phyloP scores from a whole-genome alignment of 306 rosid species.

The Citrullus colocynthis region DNA sequence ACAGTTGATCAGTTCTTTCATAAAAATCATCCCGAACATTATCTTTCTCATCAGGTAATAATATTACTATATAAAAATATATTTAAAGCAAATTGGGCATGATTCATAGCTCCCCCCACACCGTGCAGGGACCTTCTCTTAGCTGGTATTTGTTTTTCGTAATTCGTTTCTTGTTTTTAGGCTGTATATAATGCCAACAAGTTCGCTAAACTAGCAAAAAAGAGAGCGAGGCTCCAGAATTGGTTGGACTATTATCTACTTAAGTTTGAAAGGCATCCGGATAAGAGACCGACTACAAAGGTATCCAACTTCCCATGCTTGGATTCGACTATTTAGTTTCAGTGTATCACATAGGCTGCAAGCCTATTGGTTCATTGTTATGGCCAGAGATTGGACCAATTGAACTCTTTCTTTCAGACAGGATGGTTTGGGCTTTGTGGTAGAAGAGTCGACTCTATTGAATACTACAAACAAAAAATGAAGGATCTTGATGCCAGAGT shows the following conservation, averaged over 20 bases:
- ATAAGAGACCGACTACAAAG: slow-evolving; percentile 51
- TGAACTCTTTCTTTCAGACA: slow-evolving; percentile 28
- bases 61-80: neutral
- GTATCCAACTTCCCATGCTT: slow-evolving; percentile 22
- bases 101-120: neutral
- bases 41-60: slow-evolving; percentile 90
- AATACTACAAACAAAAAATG: slow-evolving; percentile 54
- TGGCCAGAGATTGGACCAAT: slow-evolving; percentile 8
- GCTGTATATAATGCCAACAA: slow-evolving; percentile 89
- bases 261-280: slow-evolving; percentile 77
- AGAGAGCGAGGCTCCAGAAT: slow-evolving; percentile 68
- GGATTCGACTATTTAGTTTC: neutral
- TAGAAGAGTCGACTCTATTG: slow-evolving; percentile 61
- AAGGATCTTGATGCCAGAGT: slow-evolving; percentile 58
- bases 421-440: slow-evolving; percentile 68
- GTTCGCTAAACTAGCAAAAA: slow-evolving; percentile 54
- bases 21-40: slow-evolving; percentile 68
- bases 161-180: slow-evolving; percentile 27
- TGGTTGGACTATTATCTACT: slow-evolving; percentile 89
- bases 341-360: neutral
- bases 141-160: neutral
- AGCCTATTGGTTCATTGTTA: neutral
- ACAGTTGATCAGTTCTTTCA: slow-evolving; percentile 62
- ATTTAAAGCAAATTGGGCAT: neutral
- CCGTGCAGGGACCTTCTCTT: neutral